Conservation (phyloP, 2,329 filamentous ascomycete genomes). For the Fonsecaea pedrosoi region DNA sequence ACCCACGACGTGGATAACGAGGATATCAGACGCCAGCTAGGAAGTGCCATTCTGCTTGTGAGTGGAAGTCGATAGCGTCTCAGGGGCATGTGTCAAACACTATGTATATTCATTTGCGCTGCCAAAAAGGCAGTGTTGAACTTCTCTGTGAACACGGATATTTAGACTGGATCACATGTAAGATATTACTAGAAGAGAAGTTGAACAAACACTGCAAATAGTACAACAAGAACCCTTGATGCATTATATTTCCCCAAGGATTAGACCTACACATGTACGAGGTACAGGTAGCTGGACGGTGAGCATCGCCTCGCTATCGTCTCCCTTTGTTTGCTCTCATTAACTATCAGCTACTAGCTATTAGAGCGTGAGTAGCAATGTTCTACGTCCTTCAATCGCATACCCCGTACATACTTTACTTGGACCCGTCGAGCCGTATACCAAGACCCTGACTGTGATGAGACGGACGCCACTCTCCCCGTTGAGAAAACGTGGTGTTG, state of each 20-base stretch:
- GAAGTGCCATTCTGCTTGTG: conserved; percentile 83
- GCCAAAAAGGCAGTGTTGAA: not conserved
- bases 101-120: not conserved
- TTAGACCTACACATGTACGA: too few relatives aligned
- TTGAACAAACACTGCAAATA: too few relatives aligned
- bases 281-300: not conserved
- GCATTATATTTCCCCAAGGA: too few relatives aligned
- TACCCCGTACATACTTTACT: not conserved
- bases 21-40: conserved; percentile 84
- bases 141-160: not conserved
- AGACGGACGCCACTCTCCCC: not conserved
- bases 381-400: not conserved
- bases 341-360: not conserved
- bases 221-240: too few relatives aligned
- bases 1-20: conserved; percentile 96
- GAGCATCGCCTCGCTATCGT: not conserved
- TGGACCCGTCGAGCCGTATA: not conserved
- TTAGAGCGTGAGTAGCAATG: too few relatives aligned
- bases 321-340: not conserved
- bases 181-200: too few relatives aligned
- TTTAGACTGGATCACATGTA: not conserved
- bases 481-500: not conserved
- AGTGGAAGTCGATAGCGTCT: conserved; percentile 56
- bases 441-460: not conserved
- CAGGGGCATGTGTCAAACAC: not conserved